Evolutionary conservation across 257 asterid species (phyloP).

Genomic region (Solanum medicagineum): DNA sequence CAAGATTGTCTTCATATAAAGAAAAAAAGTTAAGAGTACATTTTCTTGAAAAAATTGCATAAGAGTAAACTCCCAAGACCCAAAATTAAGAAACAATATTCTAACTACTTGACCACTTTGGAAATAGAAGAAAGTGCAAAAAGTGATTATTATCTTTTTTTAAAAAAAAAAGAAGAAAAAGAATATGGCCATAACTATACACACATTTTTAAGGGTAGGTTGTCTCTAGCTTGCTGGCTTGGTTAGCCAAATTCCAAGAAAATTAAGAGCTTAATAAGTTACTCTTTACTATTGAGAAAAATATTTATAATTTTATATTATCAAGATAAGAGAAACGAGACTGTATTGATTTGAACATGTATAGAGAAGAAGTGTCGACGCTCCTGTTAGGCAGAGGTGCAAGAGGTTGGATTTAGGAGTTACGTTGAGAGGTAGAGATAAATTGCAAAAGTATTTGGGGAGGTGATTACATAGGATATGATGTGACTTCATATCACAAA

Average conservation of each 20-base stretch:
- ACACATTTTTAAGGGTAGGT: constrained; percentile 2
- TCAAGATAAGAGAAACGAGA: no score
- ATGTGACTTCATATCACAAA: no score
- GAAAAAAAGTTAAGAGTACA: constrained; percentile 1
- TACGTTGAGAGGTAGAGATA: no score
- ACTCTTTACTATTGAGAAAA: not conserved
- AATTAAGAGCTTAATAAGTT: not conserved
- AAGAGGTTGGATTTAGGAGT: no score
- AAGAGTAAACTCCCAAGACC: not conserved
- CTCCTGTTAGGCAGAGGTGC: no score
- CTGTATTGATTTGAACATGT: no score
- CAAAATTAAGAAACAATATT: not conserved
- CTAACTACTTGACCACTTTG: constrained; percentile 18
- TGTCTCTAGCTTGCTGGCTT: constrained; percentile 7
- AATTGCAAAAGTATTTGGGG: no score
- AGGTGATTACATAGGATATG: no score
- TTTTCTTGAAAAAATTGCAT: constrained; percentile 13
- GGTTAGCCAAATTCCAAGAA: not conserved
- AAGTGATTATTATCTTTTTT: not conserved
- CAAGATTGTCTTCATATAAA: constrained; percentile 18
- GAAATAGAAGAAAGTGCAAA: constrained; percentile 12
- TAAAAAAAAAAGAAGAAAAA: not conserved
- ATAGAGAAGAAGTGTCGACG: no score
- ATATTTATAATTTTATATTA: not conserved
- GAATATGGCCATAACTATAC: not conserved